These are phyloP conservation scores for Mycena haematopus DNA, from an alignment of 768 basidiomycete species.

Conservation along the genomic window DNA sequence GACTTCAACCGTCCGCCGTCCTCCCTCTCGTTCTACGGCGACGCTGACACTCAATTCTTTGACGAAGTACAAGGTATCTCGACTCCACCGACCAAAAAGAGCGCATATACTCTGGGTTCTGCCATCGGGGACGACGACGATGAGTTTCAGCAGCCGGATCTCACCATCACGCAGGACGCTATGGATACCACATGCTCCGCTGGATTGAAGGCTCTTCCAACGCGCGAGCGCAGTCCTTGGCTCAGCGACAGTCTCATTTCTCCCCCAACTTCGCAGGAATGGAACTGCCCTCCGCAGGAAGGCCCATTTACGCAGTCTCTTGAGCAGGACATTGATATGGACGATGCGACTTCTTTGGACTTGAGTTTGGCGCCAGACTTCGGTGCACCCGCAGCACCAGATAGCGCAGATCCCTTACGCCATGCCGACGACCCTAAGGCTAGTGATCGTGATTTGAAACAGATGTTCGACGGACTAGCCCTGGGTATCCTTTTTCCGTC, in stretches of 20 bases:
- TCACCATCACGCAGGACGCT: slow-evolving; percentile 17
- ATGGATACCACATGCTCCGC: slow-evolving; percentile 16
- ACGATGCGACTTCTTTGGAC: slow-evolving; percentile 22
- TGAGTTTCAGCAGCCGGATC: slow-evolving; percentile 16
- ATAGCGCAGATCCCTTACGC: not conserved
- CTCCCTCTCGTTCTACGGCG: slow-evolving; percentile 33
- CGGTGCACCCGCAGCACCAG: not conserved
- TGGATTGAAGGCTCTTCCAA: slow-evolving; percentile 15
- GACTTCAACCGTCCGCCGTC: slow-evolving; percentile 35
- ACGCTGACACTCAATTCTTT: slow-evolving; percentile 24
- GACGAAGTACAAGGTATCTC: slow-evolving; percentile 25
- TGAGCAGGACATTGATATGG: slow-evolving; percentile 33
- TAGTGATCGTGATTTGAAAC: slow-evolving; percentile 22
- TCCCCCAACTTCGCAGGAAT: slow-evolving; percentile 31
- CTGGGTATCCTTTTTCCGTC: slow-evolving; percentile 21
- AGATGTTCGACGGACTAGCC: slow-evolving; percentile 31
- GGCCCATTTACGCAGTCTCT: slow-evolving; percentile 22
- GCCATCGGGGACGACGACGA: slow-evolving; percentile 17
- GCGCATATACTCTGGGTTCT: slow-evolving; percentile 20
- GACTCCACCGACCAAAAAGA: slow-evolving; percentile 14
- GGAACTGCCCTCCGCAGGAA: slow-evolving; percentile 25
- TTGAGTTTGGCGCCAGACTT: slow-evolving; percentile 4
- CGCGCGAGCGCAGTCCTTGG: slow-evolving; percentile 32
- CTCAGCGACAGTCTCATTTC: slow-evolving; percentile 35
- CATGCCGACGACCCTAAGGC: not conserved